Evolutionary conservation across 2,329 filamentous ascomycete species (phyloP).

Genomic region (Colletotrichum lindemuthianum): DNA sequence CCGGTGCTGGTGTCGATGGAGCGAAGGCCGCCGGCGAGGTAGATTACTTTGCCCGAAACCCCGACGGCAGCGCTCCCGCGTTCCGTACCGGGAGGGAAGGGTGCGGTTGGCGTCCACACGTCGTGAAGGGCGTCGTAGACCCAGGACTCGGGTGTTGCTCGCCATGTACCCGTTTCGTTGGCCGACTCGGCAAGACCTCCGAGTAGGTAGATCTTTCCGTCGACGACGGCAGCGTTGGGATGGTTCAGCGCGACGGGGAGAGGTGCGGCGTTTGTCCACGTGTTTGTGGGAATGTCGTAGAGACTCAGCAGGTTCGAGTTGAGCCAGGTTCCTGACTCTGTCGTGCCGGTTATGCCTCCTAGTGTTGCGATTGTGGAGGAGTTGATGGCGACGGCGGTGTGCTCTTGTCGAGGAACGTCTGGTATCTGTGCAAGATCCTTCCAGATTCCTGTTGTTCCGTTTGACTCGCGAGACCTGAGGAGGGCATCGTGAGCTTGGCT

Average conservation of each 20-base stretch:
- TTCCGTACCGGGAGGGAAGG: slow-evolving; percentile 41
- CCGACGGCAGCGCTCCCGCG: slow-evolving; percentile 42
- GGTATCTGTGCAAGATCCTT: slow-evolving; percentile 39
- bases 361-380: slow-evolving; percentile 40
- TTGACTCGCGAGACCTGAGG: too few relatives aligned
- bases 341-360: slow-evolving; percentile 39
- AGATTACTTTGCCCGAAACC: neutral
- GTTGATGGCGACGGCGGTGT: slow-evolving; percentile 40
- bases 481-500: too few relatives aligned
- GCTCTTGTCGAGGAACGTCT: slow-evolving; percentile 42
- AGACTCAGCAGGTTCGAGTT: neutral
- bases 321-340: neutral
- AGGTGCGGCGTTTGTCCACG: slow-evolving; percentile 36
- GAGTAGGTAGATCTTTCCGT: slow-evolving; percentile 51
- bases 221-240: slow-evolving; percentile 47
- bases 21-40: slow-evolving; percentile 2
- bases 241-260: slow-evolving; percentile 46
- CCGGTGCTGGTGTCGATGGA: slow-evolving; percentile 4
- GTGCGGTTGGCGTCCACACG: slow-evolving; percentile 41
- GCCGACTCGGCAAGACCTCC: slow-evolving; percentile 47
- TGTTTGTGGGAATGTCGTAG: slow-evolving; percentile 5
- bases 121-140: slow-evolving; percentile 42
- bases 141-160: slow-evolving; percentile 10
- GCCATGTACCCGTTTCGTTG: slow-evolving; percentile 22
- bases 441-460: slow-evolving; percentile 32